Evolutionary conservation across 768 basidiomycete species (phyloP).

Genomic region (Solioccasus polychromus): DNA sequence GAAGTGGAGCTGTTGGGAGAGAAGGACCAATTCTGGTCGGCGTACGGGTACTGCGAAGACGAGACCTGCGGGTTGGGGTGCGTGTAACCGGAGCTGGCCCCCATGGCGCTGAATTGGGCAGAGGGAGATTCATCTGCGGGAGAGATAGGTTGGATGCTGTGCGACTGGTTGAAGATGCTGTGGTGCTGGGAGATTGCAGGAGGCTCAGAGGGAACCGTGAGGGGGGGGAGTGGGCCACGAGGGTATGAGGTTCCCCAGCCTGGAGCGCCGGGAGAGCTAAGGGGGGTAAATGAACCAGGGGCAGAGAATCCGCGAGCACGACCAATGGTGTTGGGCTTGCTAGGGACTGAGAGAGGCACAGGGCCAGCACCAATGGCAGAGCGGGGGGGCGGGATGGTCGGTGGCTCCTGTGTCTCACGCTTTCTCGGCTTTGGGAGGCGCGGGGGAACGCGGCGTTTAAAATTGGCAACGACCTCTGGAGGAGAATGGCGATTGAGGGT

Average conservation of each 20-base stretch:
- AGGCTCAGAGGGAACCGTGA: conserved; percentile 79
- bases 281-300: conserved; percentile 74
- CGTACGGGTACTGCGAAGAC: conserved; percentile 61
- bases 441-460: conserved; percentile 93
- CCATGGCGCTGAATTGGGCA: conserved; percentile 43
- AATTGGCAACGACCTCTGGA: conserved; percentile 87
- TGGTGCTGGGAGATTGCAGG: conserved; percentile 56
- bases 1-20: conserved; percentile 52
- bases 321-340: conserved; percentile 42
- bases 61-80: conserved; percentile 36
- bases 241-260: conserved; percentile 62
- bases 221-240: conserved; percentile 69
- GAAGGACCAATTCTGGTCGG: conserved; percentile 57
- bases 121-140: conserved; percentile 68
- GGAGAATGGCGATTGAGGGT: conserved; percentile 89
- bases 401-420: conserved; percentile 66
- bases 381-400: conserved; percentile 70
- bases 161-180: conserved; percentile 56
- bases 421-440: conserved; percentile 87
- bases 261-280: conserved; percentile 53
- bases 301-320: conserved; percentile 80
- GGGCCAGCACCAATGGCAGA: conserved; percentile 70
- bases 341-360: conserved; percentile 55
- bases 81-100: conserved; percentile 27
- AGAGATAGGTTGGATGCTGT: conserved; percentile 62